phyloP scores from a whole-genome alignment of 352 stramenopile species.

The Phytophthora syringae region DNA sequence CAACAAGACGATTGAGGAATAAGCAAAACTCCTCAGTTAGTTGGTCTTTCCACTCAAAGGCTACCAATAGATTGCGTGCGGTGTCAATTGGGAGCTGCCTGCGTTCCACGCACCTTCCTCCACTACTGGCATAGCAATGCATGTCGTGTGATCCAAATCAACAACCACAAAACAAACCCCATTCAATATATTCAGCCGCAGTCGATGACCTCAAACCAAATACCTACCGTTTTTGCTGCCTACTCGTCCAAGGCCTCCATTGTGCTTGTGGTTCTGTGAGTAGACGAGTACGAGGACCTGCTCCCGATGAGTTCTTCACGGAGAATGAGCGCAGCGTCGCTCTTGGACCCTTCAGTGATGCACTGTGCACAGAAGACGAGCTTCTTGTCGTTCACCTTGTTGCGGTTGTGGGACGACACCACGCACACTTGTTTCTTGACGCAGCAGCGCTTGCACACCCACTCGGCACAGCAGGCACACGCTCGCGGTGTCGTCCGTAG shows the following conservation, averaged over 20 bases:
- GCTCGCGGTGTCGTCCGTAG: constrained; percentile 27
- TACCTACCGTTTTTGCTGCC: too few relatives aligned
- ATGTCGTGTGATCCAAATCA: constrained; percentile 34
- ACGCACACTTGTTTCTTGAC: constrained; percentile 48
- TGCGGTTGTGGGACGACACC: constrained; percentile 42
- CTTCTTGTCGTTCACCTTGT: constrained; percentile 50
- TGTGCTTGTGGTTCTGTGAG: constrained; percentile 27
- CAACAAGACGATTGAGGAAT: constrained; percentile 85
- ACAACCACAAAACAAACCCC: constrained; percentile 29
- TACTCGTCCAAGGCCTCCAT: constrained; percentile 21
- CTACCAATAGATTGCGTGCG: constrained; percentile 38
- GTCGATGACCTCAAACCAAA: constrained; percentile 25
- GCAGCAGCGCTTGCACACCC: constrained; percentile 49
- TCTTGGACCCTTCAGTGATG: constrained; percentile 41
- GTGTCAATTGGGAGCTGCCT: constrained; percentile 40
- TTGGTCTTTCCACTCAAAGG: constrained; percentile 33
- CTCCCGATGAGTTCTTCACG: constrained; percentile 39
- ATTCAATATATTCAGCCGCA: constrained; percentile 50
- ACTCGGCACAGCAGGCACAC: constrained; percentile 41
- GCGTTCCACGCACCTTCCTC: constrained; percentile 36
- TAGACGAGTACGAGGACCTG: constrained; percentile 40
- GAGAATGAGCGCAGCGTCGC: constrained; percentile 38
- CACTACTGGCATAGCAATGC: constrained; percentile 28
- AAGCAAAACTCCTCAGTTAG: constrained; percentile 34
- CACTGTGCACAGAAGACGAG: constrained; percentile 49